Percentiles rank a stretch among this genome's conserved stretches.
Evolutionary conservation across 1,284 basidiomycete genomes (phyloP).

Genomic region (Porogramme epimiltina): DNA sequence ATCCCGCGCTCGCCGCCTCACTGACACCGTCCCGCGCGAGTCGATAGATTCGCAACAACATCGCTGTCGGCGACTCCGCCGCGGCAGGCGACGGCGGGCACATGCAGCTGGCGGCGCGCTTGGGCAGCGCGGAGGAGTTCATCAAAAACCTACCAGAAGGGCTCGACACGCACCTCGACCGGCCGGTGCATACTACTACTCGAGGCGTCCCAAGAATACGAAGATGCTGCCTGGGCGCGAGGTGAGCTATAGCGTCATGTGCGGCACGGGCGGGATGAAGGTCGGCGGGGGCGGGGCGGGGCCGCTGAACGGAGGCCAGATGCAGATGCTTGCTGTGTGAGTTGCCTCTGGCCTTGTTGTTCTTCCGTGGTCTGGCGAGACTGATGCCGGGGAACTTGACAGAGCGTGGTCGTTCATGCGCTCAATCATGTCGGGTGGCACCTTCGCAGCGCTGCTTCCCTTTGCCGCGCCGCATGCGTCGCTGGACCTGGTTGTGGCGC

Average conservation of each 20-base stretch:
- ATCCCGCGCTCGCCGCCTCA: constrained; percentile 17
- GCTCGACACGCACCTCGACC: constrained; percentile 69
- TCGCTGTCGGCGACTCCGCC: constrained; percentile 65
- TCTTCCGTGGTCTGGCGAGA: too few species aligned
- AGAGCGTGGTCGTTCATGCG: constrained; percentile 81
- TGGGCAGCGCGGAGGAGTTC: constrained; percentile 70
- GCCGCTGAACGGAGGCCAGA: constrained; percentile 69
- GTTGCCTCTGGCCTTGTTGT: too few species aligned
- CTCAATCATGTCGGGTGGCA: constrained; percentile 53
- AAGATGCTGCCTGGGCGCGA: constrained; percentile 58
- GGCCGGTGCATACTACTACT: constrained; percentile 67
- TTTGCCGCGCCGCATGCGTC: constrained; percentile 81
- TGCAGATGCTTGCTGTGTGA: constrained; percentile 77
- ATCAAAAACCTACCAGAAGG: constrained; percentile 64
- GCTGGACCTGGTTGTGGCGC: constrained; percentile 73
- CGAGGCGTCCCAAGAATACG: constrained; percentile 61
- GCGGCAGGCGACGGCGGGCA: constrained; percentile 51
- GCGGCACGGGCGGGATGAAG: constrained; percentile 44
- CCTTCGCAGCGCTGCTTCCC: constrained; percentile 59
- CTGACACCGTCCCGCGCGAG: background rate
- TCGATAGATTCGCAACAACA: constrained; percentile 72
- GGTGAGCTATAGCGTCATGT: constrained; percentile 55
- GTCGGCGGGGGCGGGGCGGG: constrained; percentile 9
- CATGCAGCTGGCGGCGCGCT: constrained; percentile 60
- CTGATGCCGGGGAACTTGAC: too few species aligned